Percentiles rank a stretch among this genome's conserved stretches.
These are phyloP conservation scores for Gnetum montanum DNA, from an alignment of 75 land plant genomes.

Conservation along the genomic window DNA sequence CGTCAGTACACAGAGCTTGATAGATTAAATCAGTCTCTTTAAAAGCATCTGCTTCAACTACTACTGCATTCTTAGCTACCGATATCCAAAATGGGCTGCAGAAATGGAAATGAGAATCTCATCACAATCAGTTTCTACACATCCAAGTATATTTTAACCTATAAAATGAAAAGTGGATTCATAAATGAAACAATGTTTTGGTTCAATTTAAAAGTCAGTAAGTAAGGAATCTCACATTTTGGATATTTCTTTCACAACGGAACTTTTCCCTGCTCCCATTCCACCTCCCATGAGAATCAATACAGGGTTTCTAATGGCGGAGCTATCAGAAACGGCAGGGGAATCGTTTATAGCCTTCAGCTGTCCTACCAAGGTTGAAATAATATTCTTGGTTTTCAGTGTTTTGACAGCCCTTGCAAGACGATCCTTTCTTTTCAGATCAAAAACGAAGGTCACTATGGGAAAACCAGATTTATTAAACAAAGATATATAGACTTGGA, in stretches of 20 bases:
- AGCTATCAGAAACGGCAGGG: slow-evolving; percentile 1
- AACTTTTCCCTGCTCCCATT: slow-evolving; percentile 46
- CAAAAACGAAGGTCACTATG: no score
- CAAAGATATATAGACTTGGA: no score
- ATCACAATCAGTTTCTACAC: background rate
- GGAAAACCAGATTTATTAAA: no score
- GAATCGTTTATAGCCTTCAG: slow-evolving; percentile 42
- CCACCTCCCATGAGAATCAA: slow-evolving; percentile 34
- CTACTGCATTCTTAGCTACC: slow-evolving; percentile 14
- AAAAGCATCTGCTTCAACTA: slow-evolving; percentile 40
- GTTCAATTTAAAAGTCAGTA: background rate
- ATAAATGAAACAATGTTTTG: background rate
- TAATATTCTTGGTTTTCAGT: slow-evolving; percentile 51
- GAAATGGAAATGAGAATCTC: background rate
- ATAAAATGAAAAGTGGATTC: background rate
- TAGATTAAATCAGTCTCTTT: slow-evolving; percentile 35
- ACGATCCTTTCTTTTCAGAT: slow-evolving; percentile 46
- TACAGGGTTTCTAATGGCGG: slow-evolving; percentile 16
- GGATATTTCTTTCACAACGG: slow-evolving; percentile 44
- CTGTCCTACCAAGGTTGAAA: slow-evolving; percentile 61
- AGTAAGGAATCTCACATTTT: background rate
- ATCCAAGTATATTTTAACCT: background rate
- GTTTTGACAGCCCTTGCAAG: slow-evolving; percentile 49
- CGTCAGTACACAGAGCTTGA: slow-evolving; percentile 9
- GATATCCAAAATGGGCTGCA: slow-evolving; percentile 22